A percentile compares a stretch with the other conserved stretches of the same genome.
Evolutionary conservation across 257 asterid genomes (phyloP).

Genomic region (Solanum clarkiae): DNA sequence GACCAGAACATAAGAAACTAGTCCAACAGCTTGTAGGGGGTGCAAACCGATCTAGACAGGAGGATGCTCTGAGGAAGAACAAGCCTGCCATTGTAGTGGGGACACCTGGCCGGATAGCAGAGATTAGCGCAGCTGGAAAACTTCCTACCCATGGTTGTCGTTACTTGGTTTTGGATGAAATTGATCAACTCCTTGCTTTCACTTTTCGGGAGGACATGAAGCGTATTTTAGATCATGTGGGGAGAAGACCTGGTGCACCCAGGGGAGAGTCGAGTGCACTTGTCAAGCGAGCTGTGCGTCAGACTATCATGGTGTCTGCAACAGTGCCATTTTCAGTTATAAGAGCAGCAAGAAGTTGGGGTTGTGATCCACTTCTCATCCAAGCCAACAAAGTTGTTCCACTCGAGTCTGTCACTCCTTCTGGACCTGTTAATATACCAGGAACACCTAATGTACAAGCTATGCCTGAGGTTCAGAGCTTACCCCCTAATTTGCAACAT

Average conservation of each 20-base stretch:
- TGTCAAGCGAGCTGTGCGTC: slow-evolving; percentile 33
- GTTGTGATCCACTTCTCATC: slow-evolving; percentile 73
- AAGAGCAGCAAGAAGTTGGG: slow-evolving; percentile 93
- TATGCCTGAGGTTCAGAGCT: slow-evolving; percentile 48
- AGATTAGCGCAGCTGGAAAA: slow-evolving; percentile 79
- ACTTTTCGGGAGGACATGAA: slow-evolving; percentile 89
- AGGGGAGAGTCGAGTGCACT: slow-evolving; percentile 9
- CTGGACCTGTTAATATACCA: slow-evolving; percentile 21
- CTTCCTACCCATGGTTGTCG: slow-evolving; percentile 87
- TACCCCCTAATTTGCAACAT: slow-evolving; percentile 79
- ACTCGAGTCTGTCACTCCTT: slow-evolving; percentile 37
- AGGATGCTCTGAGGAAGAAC: slow-evolving; percentile 87
- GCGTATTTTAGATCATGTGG: slow-evolving; percentile 85
- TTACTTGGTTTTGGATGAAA: slow-evolving; percentile 79
- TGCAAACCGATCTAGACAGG: slow-evolving; percentile 88
- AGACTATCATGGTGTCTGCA: slow-evolving; percentile 94
- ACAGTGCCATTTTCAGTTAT: slow-evolving; percentile 89
- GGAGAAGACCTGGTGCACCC: slow-evolving; percentile 57
- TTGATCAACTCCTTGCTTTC: slow-evolving; percentile 86
- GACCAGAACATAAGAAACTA: slow-evolving; percentile 63
- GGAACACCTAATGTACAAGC: slow-evolving; percentile 24
- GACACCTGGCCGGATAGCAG: slow-evolving; percentile 94
- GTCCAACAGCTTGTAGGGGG: slow-evolving; percentile 99
- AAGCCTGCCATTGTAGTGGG: slow-evolving; percentile 86
- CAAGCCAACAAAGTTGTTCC: slow-evolving; percentile 62